Conservation (phyloP, 2,329 filamentous ascomycete species). For the Scopulariopsis brevicaulis region DNA sequence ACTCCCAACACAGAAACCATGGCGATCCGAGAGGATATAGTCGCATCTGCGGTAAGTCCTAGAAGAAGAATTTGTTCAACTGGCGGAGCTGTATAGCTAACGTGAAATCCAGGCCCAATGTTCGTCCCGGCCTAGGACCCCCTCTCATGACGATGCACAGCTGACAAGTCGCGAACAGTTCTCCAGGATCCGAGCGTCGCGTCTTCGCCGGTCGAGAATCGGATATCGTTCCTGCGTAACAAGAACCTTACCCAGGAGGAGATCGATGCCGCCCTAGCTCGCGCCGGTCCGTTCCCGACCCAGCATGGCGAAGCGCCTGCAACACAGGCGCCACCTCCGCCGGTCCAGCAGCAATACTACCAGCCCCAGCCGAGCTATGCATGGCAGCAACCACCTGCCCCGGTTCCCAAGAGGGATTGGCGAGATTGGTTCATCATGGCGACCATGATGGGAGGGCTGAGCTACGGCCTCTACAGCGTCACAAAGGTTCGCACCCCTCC, state of each 20-base stretch:
- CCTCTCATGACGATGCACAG: conserved; percentile 2
- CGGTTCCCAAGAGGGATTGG: conserved; percentile 77
- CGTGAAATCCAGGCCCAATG: conserved; percentile 25
- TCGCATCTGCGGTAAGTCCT: conserved; percentile 61
- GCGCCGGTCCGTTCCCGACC: conserved; percentile 43
- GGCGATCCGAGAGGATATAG: conserved; percentile 89
- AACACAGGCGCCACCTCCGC: conserved; percentile 20
- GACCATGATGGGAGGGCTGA: conserved; percentile 79
- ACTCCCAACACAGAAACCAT: conserved; percentile 25
- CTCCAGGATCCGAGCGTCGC: conserved; percentile 90
- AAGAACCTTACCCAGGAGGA: conserved; percentile 98
- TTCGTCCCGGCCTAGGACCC: conserved; percentile 14
- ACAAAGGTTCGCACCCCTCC: conserved; percentile 54
- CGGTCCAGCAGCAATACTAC: conserved; percentile 29
- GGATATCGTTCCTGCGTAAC: conserved; percentile 83
- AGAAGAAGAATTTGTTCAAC: neutral
- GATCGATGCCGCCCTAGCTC: conserved; percentile 71
- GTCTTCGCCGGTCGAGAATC: conserved; percentile 81
- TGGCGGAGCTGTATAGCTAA: conserved; percentile 1
- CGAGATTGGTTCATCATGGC: conserved; percentile 99
- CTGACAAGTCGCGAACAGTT: conserved; percentile 39
- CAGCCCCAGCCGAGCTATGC: conserved; percentile 38
- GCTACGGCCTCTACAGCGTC: conserved; percentile 79
- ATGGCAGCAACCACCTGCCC: conserved; percentile 43
- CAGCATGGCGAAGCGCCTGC: conserved; percentile 11